phyloP scores from a whole-genome alignment of 306 rosid species.

The Lathyrus tuberosus region DNA sequence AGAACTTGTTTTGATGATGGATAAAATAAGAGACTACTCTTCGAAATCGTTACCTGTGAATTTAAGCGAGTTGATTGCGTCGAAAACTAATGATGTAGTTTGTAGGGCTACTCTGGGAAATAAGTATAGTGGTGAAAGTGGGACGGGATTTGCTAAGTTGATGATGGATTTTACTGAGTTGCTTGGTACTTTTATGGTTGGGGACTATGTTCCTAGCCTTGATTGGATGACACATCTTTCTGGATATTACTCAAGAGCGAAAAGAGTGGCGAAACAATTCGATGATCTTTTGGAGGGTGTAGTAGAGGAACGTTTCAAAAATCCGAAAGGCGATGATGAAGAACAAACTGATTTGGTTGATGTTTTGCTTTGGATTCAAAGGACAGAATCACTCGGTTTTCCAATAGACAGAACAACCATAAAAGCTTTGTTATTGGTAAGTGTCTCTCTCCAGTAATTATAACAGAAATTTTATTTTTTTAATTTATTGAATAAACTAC shows the following conservation, averaged over 20 bases:
- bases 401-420: slow-evolving; percentile 45
- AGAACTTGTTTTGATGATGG: slow-evolving; percentile 33
- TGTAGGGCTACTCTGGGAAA: slow-evolving; percentile 62
- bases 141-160: slow-evolving; percentile 38
- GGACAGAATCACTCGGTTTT: slow-evolving; percentile 42
- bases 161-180: slow-evolving; percentile 39
- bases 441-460: no score
- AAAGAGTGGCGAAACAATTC: slow-evolving; percentile 42
- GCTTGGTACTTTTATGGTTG: slow-evolving; percentile 46
- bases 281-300: slow-evolving; percentile 56
- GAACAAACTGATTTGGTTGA: slow-evolving; percentile 53
- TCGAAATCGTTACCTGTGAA: slow-evolving; percentile 35
- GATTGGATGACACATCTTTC: slow-evolving; percentile 45
- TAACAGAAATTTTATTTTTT: no score
- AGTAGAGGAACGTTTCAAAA: slow-evolving; percentile 48
- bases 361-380: slow-evolving; percentile 50
- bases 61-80: slow-evolving; percentile 43
- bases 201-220: slow-evolving; percentile 62
- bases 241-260: slow-evolving; percentile 49
- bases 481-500: no score
- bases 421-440: slow-evolving; percentile 48
- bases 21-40: slow-evolving; percentile 32
- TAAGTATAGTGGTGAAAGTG: slow-evolving; percentile 46
- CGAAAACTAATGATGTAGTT: slow-evolving; percentile 43
- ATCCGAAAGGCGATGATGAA: neutral